phyloP scores from a whole-genome alignment of 2,329 filamentous ascomycete genomes.

The Phaeoacremonium minimum region DNA sequence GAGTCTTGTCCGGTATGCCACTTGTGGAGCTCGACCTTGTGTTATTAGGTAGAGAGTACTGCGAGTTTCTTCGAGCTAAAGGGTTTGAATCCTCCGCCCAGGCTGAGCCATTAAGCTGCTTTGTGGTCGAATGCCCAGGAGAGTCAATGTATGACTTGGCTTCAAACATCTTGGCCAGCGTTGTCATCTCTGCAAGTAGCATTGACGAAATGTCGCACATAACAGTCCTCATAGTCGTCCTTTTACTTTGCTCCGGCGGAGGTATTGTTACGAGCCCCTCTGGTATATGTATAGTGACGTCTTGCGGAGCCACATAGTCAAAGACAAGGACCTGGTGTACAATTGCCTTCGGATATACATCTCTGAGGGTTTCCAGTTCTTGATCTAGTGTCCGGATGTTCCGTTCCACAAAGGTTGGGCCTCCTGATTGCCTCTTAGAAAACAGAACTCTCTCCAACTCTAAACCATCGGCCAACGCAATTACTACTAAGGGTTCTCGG shows the following conservation, averaged over 20 bases:
- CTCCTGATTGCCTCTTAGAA: slow-evolving; percentile 51
- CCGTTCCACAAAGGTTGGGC: slow-evolving; percentile 47
- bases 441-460: slow-evolving; percentile 57
- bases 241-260: slow-evolving; percentile 60
- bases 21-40: slow-evolving; percentile 51
- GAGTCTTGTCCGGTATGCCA: slow-evolving; percentile 51
- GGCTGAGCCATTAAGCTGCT: slow-evolving; percentile 33
- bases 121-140: slow-evolving; percentile 50
- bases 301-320: slow-evolving; percentile 54
- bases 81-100: slow-evolving; percentile 37
- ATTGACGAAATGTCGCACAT: slow-evolving; percentile 76
- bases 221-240: slow-evolving; percentile 76
- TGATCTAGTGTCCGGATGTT: slow-evolving; percentile 58
- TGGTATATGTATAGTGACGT: slow-evolving; percentile 49
- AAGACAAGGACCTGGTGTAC: slow-evolving; percentile 79
- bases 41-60: slow-evolving; percentile 42
- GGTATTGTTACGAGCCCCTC: slow-evolving; percentile 71
- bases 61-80: slow-evolving; percentile 48
- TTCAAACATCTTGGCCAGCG: slow-evolving; percentile 68
- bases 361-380: slow-evolving; percentile 66
- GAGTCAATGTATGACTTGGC: slow-evolving; percentile 73
- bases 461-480: slow-evolving; percentile 78
- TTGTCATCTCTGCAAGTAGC: slow-evolving; percentile 71
- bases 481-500: slow-evolving; percentile 75
- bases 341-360: slow-evolving; percentile 70